Evolutionary conservation across 352 stramenopile genomes (phyloP), one percentile per base, ranked within the genome.

Genomic region (Globisporangium yorkense): DNA sequence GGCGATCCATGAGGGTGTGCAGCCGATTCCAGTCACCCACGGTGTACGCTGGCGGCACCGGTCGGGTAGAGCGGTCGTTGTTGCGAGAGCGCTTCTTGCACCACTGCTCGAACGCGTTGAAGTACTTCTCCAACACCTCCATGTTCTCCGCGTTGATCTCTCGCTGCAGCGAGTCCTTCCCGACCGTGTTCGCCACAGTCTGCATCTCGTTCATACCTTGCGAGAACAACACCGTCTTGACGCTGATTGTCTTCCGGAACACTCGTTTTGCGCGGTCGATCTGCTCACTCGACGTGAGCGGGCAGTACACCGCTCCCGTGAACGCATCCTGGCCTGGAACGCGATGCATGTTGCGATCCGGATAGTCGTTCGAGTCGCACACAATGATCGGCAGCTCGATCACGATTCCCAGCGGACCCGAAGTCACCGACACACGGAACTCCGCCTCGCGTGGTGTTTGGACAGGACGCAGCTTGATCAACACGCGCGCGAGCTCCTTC

Each of bases 191-290:
- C 2, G 88, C 88, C 7, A 98, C 77, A 21, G 89, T 97, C 68
- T 97, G 89, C 75, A 96, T 92, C 63, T 97, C 92, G 72, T 98
- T 98, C 71, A 98, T 85, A 41, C 92, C 91, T 51, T 97, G 85
- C 2, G 81, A 92, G 58, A 94, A 94, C 9, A 94, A 65, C 21
- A 94, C 73, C 4, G 85, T 77, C 9, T 89, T 75, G n/a, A 94
- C 74, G 7, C 52, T 58, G 63, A 94, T 88, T 1, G 66, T 57
- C 21, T 70, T 69, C 51, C 74, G 67, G 37, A 92, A 84, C 54
- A 92, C 66, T 47, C 70, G 71, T n/a, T 87, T 78, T 1, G 74
- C 70, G 1, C 80, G 77, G 31, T 75, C 52, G 39, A 74, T 81
- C 47, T 90, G 52, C 37, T 79, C 75, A 13, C 55, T 48, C 0